These are phyloP conservation scores for Curvularia eragrostidis DNA, from an alignment of 2,329 filamentous ascomycete species.

Conservation along the genomic window DNA sequence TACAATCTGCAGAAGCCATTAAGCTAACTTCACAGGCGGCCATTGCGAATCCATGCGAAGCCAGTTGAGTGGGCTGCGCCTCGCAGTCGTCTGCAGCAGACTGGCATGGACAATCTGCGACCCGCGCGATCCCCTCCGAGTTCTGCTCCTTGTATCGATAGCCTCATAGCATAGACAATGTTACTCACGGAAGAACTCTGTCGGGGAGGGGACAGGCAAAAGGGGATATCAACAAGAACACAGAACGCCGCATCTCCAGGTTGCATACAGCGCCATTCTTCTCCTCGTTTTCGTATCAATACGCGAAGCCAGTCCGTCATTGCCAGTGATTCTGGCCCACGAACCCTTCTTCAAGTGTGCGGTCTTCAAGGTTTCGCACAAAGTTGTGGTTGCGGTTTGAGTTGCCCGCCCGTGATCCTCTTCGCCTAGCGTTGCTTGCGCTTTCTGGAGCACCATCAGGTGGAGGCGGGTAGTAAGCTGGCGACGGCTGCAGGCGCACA, in stretches of 20 bases:
- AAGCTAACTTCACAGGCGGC: neutral
- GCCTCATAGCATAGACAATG: conserved; percentile 16
- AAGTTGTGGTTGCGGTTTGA: conserved; percentile 78
- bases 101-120: conserved; percentile 17
- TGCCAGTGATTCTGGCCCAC: conserved; percentile 75
- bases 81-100: conserved; percentile 21
- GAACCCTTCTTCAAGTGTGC: conserved; percentile 91
- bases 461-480: conserved; percentile 94
- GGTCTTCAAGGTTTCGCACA: conserved; percentile 91
- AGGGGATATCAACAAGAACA: conserved; percentile 17
- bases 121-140: conserved; percentile 16
- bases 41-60: conserved; percentile 1
- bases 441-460: conserved; percentile 78
- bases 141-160: conserved; percentile 8
- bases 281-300: conserved; percentile 12
- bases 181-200: conserved; percentile 11
- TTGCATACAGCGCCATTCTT: conserved; percentile 6
- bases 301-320: conserved; percentile 47
- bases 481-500: conserved; percentile 91
- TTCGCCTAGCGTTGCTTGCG: conserved; percentile 70
- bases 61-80: conserved; percentile 16
- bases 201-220: conserved; percentile 11
- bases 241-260: conserved; percentile 14
- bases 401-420: conserved; percentile 73
- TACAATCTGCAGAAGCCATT: conserved; percentile 6